Evolutionary conservation across 352 stramenopile genomes (phyloP).

Genomic region (Phytophthora lateralis): DNA sequence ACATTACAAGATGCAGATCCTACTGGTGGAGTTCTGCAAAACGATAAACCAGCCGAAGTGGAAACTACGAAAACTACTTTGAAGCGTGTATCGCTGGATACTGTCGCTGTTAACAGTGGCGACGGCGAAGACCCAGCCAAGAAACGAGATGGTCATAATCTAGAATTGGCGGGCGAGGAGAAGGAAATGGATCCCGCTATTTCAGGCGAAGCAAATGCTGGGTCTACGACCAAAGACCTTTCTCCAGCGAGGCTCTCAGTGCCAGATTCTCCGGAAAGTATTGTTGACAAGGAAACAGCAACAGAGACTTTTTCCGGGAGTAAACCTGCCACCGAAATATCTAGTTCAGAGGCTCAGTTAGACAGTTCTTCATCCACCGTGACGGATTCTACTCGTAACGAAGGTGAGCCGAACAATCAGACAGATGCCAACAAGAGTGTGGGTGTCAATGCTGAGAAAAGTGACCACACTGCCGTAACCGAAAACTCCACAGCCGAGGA

Average conservation of each 20-base stretch:
- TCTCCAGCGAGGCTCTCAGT: neutral
- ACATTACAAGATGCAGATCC: constrained; percentile 1
- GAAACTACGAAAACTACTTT: constrained; percentile 7
- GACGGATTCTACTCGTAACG: constrained; percentile 1
- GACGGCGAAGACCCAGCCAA: constrained; percentile 11
- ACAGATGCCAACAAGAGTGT: constrained; percentile 7
- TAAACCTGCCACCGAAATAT: constrained; percentile 2
- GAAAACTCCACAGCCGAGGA: constrained; percentile 5
- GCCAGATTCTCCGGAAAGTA: neutral
- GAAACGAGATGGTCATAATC: neutral
- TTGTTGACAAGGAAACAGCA: neutral
- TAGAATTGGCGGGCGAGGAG: neutral
- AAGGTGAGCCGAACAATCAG: constrained; percentile 2
- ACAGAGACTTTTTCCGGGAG: constrained; percentile 4
- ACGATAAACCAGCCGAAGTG: neutral
- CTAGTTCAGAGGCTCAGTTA: constrained; percentile 1
- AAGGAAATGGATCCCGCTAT: neutral
- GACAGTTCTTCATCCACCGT: constrained; percentile 5
- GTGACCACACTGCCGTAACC: neutral
- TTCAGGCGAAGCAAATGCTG: constrained; percentile 1
- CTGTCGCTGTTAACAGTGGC: neutral
- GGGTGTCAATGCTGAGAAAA: neutral
- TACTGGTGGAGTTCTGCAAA: constrained; percentile 1
- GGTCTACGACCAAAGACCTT: neutral
- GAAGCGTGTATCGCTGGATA: constrained; percentile 1